Evolutionary conservation across 1,284 basidiomycete species (phyloP).

Genomic region (Moesziomyces globuligerus): DNA sequence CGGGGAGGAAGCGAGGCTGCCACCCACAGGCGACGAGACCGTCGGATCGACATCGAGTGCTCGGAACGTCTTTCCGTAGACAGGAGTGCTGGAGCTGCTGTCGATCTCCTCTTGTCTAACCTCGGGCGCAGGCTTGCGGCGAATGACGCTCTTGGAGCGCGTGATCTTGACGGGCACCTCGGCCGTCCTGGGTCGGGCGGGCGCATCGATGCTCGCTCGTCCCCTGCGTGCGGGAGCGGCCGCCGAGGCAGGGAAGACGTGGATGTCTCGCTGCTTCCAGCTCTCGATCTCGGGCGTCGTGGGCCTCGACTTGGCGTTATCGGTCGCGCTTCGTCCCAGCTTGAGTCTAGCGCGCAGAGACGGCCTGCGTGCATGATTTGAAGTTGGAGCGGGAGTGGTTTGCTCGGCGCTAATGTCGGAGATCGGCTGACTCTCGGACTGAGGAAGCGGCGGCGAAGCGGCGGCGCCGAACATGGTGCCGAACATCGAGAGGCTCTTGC

Average conservation of each 20-base stretch:
- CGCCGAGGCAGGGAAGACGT: neutral
- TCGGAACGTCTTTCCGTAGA: conserved; percentile 14
- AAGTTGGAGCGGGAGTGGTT: neutral
- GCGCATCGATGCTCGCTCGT: conserved; percentile 21
- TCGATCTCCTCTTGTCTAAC: conserved; percentile 43
- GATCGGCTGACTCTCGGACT: conserved; percentile 2
- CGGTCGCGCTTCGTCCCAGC: conserved; percentile 8
- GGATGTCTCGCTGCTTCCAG: conserved; percentile 27
- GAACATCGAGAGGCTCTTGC: conserved; percentile 40
- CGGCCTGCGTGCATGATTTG: conserved; percentile 18
- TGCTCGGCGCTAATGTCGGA: conserved; percentile 1
- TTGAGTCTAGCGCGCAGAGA: conserved; percentile 21
- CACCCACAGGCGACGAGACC: conserved; percentile 12
- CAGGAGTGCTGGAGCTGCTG: conserved; percentile 33
- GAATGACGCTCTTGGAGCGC: conserved; percentile 23
- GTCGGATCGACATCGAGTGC: conserved; percentile 19
- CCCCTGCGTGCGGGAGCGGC: neutral
- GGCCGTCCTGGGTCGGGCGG: conserved; percentile 7
- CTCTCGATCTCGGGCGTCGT: conserved; percentile 51
- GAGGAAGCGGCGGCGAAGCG: conserved; percentile 20
- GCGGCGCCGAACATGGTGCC: conserved; percentile 18
- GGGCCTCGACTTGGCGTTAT: conserved; percentile 14
- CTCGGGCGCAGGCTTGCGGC: conserved; percentile 37
- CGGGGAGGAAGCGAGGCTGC: conserved; percentile 24
- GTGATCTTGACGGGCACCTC: conserved; percentile 31